Evolutionary conservation across 1,284 basidiomycete species (phyloP), one percentile per base, ranked within the genome.

Genomic region (Xanthoconium separans): DNA sequence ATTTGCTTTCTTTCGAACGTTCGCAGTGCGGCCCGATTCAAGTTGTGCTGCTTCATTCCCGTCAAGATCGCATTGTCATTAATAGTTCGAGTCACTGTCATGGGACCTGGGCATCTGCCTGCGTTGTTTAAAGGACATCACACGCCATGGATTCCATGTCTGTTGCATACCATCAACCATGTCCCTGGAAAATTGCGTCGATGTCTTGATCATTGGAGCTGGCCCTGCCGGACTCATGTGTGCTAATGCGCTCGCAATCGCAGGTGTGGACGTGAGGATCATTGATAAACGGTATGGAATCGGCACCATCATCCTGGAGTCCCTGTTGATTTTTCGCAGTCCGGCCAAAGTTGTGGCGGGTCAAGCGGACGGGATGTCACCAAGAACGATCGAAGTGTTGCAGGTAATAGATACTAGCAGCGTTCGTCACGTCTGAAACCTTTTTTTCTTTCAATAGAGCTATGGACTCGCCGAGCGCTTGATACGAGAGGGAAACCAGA

Each of bases 401-500:
- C 39, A 40, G 39, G 39, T 40, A 34, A 40, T 40, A 37, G 9
- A n/a, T n/a, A n/a, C n/a, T n/a, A n/a, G n/a, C n/a, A n/a, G n/a
- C n/a, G n/a, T n/a, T n/a, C n/a, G n/a, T n/a, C 39, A 40, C 20
- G 18, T 13, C 39, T 4, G 5, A 10, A 8, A 6, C 39, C n/a
- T n/a, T n/a, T n/a, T n/a, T 2, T 8, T 6, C 4, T 12, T 13
- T 12, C 12, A 4, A 39, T 49, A 90, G 83, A 89, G 86, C 60
- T 89, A 90, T 71, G 89, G 88, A 4, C 75, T 90, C 7, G 84
- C 79, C 0, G 82, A 88, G 18, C 77, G 80, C 2, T 66, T 91
- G 31, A 36, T 46, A 6, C 36, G 74, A 39, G 80, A 88, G 63
- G 86, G 80, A 12, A 83, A 82, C 56, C 83, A 87, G 55, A 77